Base-by-base conservation (phyloP, 768 basidiomycete species). In the Exidia glandulosa region DNA sequence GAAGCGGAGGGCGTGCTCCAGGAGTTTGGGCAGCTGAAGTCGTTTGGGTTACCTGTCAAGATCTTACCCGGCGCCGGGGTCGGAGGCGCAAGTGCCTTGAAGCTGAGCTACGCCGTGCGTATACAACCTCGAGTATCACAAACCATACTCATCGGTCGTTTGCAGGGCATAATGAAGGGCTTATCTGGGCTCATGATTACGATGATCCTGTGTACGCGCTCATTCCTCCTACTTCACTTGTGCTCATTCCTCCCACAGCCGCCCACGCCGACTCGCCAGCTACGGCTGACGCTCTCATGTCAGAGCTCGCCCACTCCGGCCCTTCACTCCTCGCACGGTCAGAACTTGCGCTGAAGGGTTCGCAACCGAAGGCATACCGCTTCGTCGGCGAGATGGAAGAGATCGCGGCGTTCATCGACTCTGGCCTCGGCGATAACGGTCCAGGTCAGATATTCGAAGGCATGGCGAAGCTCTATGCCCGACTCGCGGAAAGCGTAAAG, bases 31-130 rank as follows among this genome's bases (percentile, higher is more conserved):
- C 61, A 60, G 30, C 64, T 81, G 25, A 79, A 76, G 64, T 27
- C 14, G 27, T 27, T 14, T 14, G 50, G 50, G 25, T 19, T 54
- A 10, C 50, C 50, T 29, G 69, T 80, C 10, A 76, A 74, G 16
- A 67, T 73, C 2, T 64, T 85, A 63, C 74, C 67, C 47, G 80
- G 77, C 27, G 72, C 73, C 1, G 77, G 77, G 2, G 71, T 82
- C 27, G 81, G 83, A 3, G 81, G 79, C 63, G 83, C 82, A 1
- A 84, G 82, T 62, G 81, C 81, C 4, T 66, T 84, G 61, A 85
- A 85, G 69, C 82, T 83, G 82, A 80, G 81, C 23, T 82, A 85
- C 69, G 80, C 79, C 56, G 82, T 83, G 58, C 66, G 78, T 70
- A 10, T n/a, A 7, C 29, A 1, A 36, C 30, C 3, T 36, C 23